phyloP scores from a whole-genome alignment of 345 rosid species.

The Acer campestre region DNA sequence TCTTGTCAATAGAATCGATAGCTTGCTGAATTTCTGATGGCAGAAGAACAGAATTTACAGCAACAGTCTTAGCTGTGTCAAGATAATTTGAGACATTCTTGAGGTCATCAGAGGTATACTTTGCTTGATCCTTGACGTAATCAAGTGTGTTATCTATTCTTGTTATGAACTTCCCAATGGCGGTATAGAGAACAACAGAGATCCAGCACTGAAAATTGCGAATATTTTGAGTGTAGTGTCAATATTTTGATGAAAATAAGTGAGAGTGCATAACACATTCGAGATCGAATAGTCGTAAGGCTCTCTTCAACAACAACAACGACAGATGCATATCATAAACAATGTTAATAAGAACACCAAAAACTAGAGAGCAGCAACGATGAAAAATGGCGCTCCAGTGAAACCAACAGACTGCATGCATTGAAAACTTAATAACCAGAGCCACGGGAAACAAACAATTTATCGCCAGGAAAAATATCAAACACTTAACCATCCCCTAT shows the following conservation, averaged over 20 bases:
- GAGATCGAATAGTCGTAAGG: conserved; percentile 71
- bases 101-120: no score
- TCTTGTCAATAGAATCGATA: no score
- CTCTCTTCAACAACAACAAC: conserved; percentile 72
- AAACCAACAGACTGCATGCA: conserved; percentile 82
- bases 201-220: no score
- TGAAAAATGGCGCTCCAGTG: conserved; percentile 72
- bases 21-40: no score
- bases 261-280: conserved; percentile 75
- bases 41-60: no score
- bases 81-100: no score
- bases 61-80: no score
- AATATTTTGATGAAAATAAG: conserved; percentile 54
- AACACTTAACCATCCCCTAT: background rate
- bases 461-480: background rate
- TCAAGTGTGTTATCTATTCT: no score
- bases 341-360: conserved; percentile 59
- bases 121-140: no score
- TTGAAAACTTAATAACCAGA: background rate
- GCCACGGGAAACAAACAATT: background rate
- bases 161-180: no score
- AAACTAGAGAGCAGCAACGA: conserved; percentile 71
- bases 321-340: conserved; percentile 58
- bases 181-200: no score
- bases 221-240: no score